phyloP scores from a whole-genome alignment of 805 yeast species.

The Pichia exigua region DNA sequence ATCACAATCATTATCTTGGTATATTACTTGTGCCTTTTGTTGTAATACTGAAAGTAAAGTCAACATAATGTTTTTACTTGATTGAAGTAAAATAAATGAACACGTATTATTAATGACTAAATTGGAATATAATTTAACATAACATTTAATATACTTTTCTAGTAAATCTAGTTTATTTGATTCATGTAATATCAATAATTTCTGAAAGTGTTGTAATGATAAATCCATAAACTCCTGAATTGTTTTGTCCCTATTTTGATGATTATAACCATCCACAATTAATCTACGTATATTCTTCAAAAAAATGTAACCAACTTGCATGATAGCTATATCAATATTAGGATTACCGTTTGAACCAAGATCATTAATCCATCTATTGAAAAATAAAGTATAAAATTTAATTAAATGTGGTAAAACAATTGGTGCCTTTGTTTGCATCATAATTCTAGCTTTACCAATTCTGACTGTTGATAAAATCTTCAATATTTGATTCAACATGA shows the following conservation, averaged over 20 bases:
- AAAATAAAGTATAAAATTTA: constrained; percentile 50
- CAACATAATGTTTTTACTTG: constrained; percentile 52
- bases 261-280: constrained; percentile 67
- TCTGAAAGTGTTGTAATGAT: constrained; percentile 52
- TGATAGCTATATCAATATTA: constrained; percentile 36
- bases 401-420: constrained; percentile 52
- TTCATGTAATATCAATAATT: constrained; percentile 47
- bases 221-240: constrained; percentile 54
- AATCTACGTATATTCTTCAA: constrained; percentile 69
- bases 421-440: constrained; percentile 67
- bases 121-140: constrained; percentile 63
- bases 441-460: constrained; percentile 75
- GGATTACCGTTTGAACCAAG: constrained; percentile 17
- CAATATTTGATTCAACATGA: constrained; percentile 68
- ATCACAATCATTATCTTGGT: constrained; percentile 40
- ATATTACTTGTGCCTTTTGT: constrained; percentile 57
- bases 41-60: constrained; percentile 55
- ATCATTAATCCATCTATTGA: constrained; percentile 50
- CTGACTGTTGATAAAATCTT: constrained; percentile 68
- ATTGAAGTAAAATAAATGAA: constrained; percentile 61
- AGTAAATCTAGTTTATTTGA: constrained; percentile 39
- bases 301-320: constrained; percentile 72
- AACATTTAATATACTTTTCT: constrained; percentile 67
- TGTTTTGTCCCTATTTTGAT: constrained; percentile 51
- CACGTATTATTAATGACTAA: constrained; percentile 57